Evolutionary conservation across 2,329 filamentous ascomycete species (phyloP), one percentile per base, ranked within the genome.

Genomic region (Alternaria gansuensis): DNA sequence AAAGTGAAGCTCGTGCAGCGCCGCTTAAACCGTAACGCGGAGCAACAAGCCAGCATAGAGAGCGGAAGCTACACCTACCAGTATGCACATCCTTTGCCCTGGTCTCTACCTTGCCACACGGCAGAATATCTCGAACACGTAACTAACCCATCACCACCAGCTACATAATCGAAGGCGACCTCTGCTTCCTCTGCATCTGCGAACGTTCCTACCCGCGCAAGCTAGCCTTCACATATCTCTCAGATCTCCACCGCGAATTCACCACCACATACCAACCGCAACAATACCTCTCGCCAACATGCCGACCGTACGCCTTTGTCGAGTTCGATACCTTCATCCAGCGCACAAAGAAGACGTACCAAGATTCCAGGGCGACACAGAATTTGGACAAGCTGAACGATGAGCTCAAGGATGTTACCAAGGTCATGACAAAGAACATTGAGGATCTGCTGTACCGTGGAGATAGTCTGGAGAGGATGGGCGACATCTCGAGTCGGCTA

Each of bases 351-450:
- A 90, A 93, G 70, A 93, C 93, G 28, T 99, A 99, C 80, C 91
- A 95, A 71, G 95, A 99, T 78, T 88, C 90, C 54, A 89, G 95
- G 66, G 95, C 95, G 14, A 87, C 91, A 13, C 91, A 93, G 80
- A 98, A 98, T 80, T 86, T 99, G 57, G 92, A 96, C 79, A 93
- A 94, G 80, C 84, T 99, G 66, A 98, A 99, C 75, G 92, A 97
- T 75, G 96, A 99, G 84, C 86, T 99, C 66, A 90, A 93, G 77
- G 95, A 98, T 79, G 96, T 99, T 54, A 98, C 95, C 1, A 93
- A 97, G 81, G 93, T 99, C 75, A 99, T 99, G 96, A 98, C 93
- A 55, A 98, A 98, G 87, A 99, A 99, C 79, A 98, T 99, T 69
- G 95, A 99, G 83, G 95, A 99, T 78, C 82, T 99, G 74, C 82